Base-by-base conservation (phyloP, 805 yeast genomes). In the Yarrowia sp. region DNA sequence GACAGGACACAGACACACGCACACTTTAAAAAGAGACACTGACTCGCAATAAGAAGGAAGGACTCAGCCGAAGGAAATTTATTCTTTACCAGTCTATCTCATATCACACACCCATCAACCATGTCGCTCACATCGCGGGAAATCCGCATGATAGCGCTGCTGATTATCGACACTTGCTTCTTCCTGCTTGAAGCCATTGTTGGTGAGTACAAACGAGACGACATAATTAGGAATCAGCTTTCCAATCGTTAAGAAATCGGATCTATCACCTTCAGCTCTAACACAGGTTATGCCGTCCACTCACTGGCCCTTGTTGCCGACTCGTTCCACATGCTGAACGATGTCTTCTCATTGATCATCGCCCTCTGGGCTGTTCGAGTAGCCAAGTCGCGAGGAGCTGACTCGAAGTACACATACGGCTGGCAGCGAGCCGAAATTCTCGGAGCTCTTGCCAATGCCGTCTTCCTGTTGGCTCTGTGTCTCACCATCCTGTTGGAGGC, bases 351-450 rank as follows among this genome's bases (percentile, higher is more conserved):
- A 1, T 80, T 93, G 36, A 68, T 92, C 19, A 92, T 93, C 59
- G 99, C 99, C 0, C 79, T 92, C 33, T 93, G 98, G 98, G 99
- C 99, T 0, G 98, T 95, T 21, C 84, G 84, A 67, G 97, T 92
- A 12, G 92, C 97, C 62, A 88, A 88, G 70, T 85, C 84, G 41
- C 83, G 85, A 71, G 85, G 86, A 30, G 95, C 97, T 0, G 95
- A 91, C 74, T 87, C 95, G 2, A 87, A 86, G 66, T 93, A 90
- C 78, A 95, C 98, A 2, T 93, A 95, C 72, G 99, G 99, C 17
- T 91, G 98, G 96, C 96, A 93, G 75, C 82, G 99, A 70, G 98
- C 98, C 5, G 99, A 93, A 76, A 92, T 93, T 62, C 80, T 93
- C 67, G 99, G 99, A 65, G 99, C 98, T 9, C 81, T 93, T 66